Conservation (phyloP, 805 yeast species). For the Teunomyces aglyptinius region DNA sequence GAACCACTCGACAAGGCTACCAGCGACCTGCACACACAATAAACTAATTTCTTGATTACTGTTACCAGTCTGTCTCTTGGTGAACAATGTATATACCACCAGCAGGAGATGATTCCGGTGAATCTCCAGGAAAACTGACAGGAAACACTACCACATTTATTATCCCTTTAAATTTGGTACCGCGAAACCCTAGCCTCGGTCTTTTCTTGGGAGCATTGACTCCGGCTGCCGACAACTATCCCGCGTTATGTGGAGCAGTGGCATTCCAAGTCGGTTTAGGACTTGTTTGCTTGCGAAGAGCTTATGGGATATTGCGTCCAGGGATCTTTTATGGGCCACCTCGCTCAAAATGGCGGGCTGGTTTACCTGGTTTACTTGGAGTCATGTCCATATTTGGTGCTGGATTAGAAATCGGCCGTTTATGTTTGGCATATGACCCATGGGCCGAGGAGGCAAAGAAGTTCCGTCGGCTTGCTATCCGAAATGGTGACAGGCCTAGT, state of each 20-base stretch:
- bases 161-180: slow-evolving; percentile 3
- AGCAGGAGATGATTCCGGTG: slow-evolving; percentile 14
- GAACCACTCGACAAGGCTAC: too few species aligned
- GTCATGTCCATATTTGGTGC: slow-evolving; percentile 50
- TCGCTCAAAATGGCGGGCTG: slow-evolving; percentile 12
- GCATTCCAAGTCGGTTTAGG: slow-evolving; percentile 57
- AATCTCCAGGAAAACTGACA: slow-evolving; percentile 1
- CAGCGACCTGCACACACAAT: background rate
- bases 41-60: background rate
- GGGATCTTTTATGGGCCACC: slow-evolving; percentile 1
- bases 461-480: slow-evolving; percentile 51
- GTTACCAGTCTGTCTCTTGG: slow-evolving; percentile 6
- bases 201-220: slow-evolving; percentile 63
- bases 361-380: slow-evolving; percentile 33
- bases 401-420: slow-evolving; percentile 54
- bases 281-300: slow-evolving; percentile 19
- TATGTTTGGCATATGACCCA: slow-evolving; percentile 54
- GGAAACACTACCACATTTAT: slow-evolving; percentile 4
- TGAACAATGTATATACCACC: slow-evolving; percentile 40
- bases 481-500: slow-evolving; percentile 47
- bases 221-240: slow-evolving; percentile 65
- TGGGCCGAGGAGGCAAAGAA: slow-evolving; percentile 67
- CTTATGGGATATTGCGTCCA: slow-evolving; percentile 14
- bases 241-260: slow-evolving; percentile 52
- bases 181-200: slow-evolving; percentile 14